phyloP scores from a whole-genome alignment of 805 yeast genomes.

The Pichia deserticola region DNA sequence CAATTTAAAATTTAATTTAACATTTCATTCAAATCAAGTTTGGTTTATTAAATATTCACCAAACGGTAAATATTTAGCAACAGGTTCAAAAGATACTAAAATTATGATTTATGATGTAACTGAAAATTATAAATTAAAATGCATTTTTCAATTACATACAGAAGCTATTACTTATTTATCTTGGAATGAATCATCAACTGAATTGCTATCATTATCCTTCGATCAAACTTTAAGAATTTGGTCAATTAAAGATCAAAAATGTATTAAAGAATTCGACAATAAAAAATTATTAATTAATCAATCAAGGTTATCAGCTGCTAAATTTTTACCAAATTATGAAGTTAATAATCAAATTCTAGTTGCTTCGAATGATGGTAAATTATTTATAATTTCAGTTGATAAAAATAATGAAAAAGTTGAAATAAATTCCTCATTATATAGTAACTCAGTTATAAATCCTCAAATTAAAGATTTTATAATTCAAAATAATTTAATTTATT shows the following conservation, averaged over 20 bases:
- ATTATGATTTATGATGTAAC: slow-evolving; percentile 60
- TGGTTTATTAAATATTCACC: slow-evolving; percentile 81
- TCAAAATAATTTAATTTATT: slow-evolving; percentile 9
- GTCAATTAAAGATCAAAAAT: slow-evolving; percentile 10
- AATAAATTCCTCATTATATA: background rate
- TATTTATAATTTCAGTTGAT: slow-evolving; percentile 4
- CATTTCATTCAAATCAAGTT: slow-evolving; percentile 62
- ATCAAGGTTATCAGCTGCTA: slow-evolving; percentile 11
- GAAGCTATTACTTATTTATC: slow-evolving; percentile 57
- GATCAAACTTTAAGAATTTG: slow-evolving; percentile 58
- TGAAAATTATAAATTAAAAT: slow-evolving; percentile 34
- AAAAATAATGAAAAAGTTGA: background rate
- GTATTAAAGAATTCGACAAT: slow-evolving; percentile 5
- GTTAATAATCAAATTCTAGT: slow-evolving; percentile 6
- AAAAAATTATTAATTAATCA: background rate
- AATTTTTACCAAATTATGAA: slow-evolving; percentile 7
- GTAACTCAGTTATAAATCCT: slow-evolving; percentile 6
- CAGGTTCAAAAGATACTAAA: slow-evolving; percentile 63
- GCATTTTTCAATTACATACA: slow-evolving; percentile 36
- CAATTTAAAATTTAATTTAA: slow-evolving; percentile 37
- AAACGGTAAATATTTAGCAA: slow-evolving; percentile 67
- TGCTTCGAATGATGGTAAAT: slow-evolving; percentile 13
- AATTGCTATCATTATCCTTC: slow-evolving; percentile 62
- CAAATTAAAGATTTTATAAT: slow-evolving; percentile 13
- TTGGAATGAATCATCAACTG: slow-evolving; percentile 70